phyloP scores from a whole-genome alignment of 805 yeast genomes.

The Torulaspora gathmanii region DNA sequence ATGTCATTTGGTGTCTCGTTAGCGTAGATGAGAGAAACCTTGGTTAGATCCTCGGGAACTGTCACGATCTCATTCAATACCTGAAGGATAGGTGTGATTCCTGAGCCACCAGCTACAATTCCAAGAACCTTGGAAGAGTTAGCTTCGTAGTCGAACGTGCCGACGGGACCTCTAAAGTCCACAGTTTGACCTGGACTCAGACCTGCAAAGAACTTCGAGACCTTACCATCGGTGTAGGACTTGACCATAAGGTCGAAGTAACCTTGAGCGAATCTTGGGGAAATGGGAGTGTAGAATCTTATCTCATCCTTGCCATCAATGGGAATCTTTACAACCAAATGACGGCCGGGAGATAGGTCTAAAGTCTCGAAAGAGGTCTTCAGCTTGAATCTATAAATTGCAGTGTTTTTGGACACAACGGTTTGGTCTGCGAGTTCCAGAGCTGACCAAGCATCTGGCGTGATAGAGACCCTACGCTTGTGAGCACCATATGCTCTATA shows the following conservation, averaged over 20 bases:
- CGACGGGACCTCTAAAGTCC: slow-evolving; percentile 75
- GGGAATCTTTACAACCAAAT: slow-evolving; percentile 52
- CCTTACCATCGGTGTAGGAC: slow-evolving; percentile 66
- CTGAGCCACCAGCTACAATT: slow-evolving; percentile 80
- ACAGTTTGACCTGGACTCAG: slow-evolving; percentile 62
- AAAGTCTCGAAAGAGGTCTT: slow-evolving; percentile 56
- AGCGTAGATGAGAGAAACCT: slow-evolving; percentile 59
- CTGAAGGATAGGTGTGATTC: slow-evolving; percentile 86
- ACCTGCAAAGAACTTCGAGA: slow-evolving; percentile 61
- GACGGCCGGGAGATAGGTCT: slow-evolving; percentile 70
- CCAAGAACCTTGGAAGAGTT: slow-evolving; percentile 62
- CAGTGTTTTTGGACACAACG: slow-evolving; percentile 62
- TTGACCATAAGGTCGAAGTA: slow-evolving; percentile 73
- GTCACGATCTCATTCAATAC: slow-evolving; percentile 67
- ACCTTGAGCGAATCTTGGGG: slow-evolving; percentile 64
- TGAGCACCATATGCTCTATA: slow-evolving; percentile 39
- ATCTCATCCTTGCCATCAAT: slow-evolving; percentile 38
- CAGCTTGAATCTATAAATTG: slow-evolving; percentile 67
- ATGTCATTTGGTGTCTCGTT: slow-evolving; percentile 76
- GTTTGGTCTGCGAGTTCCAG: slow-evolving; percentile 73
- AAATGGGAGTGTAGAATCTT: slow-evolving; percentile 74
- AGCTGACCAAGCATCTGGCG: slow-evolving; percentile 51
- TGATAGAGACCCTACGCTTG: slow-evolving; percentile 42
- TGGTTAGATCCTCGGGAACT: slow-evolving; percentile 60
- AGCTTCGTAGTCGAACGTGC: slow-evolving; percentile 55